Percentiles rank a stretch among this genome's conserved stretches.
Conservation (phyloP, 495 filamentous ascomycete species). For the Pyrenula massariospora region DNA sequence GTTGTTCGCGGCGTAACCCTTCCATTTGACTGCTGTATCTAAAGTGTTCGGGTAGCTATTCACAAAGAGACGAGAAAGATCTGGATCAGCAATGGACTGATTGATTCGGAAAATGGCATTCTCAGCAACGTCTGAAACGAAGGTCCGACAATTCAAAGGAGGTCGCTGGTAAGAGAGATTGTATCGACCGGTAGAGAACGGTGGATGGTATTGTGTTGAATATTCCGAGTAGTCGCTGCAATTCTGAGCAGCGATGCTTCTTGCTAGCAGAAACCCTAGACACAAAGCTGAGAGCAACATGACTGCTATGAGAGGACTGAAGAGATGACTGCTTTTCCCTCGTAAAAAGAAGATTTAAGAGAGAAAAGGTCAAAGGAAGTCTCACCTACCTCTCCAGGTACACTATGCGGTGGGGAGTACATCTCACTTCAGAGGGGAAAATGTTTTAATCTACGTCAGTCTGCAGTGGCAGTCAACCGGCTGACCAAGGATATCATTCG, state of each 20-base stretch:
- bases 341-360: no score
- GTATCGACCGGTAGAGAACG: constrained; percentile 23
- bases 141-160: constrained; percentile 44
- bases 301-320: no score
- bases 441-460: not conserved
- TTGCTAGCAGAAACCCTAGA: not conserved
- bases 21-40: constrained; percentile 57
- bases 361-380: not conserved
- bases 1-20: constrained; percentile 38
- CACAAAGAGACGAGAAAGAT: constrained; percentile 51
- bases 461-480: not conserved
- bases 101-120: constrained; percentile 34
- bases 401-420: not conserved
- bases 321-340: no score
- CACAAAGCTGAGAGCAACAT: not conserved
- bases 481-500: not conserved
- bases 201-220: constrained; percentile 17
- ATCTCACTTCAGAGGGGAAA: not conserved
- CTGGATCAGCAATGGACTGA: constrained; percentile 44
- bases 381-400: not conserved
- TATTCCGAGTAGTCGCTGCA: constrained; percentile 26
- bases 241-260: not conserved
- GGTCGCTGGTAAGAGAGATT: constrained; percentile 47
- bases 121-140: constrained; percentile 44
- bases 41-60: constrained; percentile 58